Conservation (phyloP, 2,329 filamentous ascomycete species). For the Dothideomycetes sp. region DNA sequence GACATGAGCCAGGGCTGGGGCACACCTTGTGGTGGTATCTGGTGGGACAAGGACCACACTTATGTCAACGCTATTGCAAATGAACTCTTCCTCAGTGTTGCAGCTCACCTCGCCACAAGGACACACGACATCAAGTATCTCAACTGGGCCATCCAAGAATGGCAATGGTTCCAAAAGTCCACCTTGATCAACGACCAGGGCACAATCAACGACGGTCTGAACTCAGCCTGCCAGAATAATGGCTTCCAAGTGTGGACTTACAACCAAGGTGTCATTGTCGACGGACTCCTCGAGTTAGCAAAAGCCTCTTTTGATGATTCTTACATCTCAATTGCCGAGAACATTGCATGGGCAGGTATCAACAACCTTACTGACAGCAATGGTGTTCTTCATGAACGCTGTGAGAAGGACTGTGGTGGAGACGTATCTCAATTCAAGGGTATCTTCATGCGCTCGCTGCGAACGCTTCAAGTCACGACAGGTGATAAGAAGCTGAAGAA, state of each 20-base stretch:
- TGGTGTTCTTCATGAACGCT: conserved; percentile 31
- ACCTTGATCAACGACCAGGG: conserved; percentile 40
- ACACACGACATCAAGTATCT: conserved; percentile 29
- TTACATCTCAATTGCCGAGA: conserved; percentile 26
- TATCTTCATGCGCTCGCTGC: conserved; percentile 57
- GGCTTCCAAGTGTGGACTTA: conserved; percentile 40
- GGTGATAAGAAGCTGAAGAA: conserved; percentile 41
- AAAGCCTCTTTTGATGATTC: conserved; percentile 27
- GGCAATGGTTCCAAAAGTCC: conserved; percentile 42
- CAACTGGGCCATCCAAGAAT: conserved; percentile 37
- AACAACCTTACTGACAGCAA: conserved; percentile 26
- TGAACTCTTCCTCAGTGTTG: conserved; percentile 45
- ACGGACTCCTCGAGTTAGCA: conserved; percentile 46
- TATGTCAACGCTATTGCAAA: conserved; percentile 46
- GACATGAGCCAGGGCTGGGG: conserved; percentile 34
- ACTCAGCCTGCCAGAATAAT: conserved; percentile 36
- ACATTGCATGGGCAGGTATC: conserved; percentile 32
- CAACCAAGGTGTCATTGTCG: conserved; percentile 54
- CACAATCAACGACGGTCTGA: conserved; percentile 45
- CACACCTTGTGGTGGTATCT: conserved; percentile 36
- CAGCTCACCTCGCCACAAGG: conserved; percentile 46
- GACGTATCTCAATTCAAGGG: conserved; percentile 57
- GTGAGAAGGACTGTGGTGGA: conserved; percentile 29
- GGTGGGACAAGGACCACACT: conserved; percentile 34
- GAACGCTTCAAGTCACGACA: conserved; percentile 43